phyloP scores from a whole-genome alignment of 2,329 filamentous ascomycete genomes.

The Xylaria sp. region DNA sequence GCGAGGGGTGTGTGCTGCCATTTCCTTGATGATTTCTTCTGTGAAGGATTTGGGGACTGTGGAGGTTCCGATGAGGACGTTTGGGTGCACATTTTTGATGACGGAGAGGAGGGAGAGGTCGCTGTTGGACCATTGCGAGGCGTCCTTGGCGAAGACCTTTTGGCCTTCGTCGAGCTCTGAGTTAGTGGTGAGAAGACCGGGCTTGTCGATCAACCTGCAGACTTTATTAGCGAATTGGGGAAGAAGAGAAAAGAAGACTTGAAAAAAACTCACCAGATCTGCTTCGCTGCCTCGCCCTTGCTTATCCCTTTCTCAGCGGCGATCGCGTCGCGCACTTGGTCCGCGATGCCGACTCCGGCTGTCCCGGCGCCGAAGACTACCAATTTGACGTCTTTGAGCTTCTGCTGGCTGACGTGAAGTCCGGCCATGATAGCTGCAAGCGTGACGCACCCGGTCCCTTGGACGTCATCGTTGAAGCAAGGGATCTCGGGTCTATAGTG shows the following conservation, averaged over 20 bases:
- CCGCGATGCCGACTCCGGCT: slow-evolving; percentile 86
- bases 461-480: slow-evolving; percentile 93
- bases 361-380: slow-evolving; percentile 84
- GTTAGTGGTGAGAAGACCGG: slow-evolving; percentile 76
- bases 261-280: slow-evolving; percentile 73
- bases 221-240: slow-evolving; percentile 8
- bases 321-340: slow-evolving; percentile 85
- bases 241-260: not conserved
- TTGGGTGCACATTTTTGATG: slow-evolving; percentile 77
- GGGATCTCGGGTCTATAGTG: slow-evolving; percentile 77
- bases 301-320: slow-evolving; percentile 72
- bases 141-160: slow-evolving; percentile 71
- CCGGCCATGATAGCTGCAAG: slow-evolving; percentile 84
- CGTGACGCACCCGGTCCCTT: slow-evolving; percentile 89
- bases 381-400: slow-evolving; percentile 75
- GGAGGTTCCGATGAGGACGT: slow-evolving; percentile 86
- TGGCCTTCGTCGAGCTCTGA: slow-evolving; percentile 74
- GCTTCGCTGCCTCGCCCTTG: slow-evolving; percentile 78
- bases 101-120: slow-evolving; percentile 72
- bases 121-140: slow-evolving; percentile 70
- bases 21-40: slow-evolving; percentile 76
- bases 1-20: slow-evolving; percentile 76
- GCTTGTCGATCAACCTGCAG: slow-evolving; percentile 80
- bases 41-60: slow-evolving; percentile 83
- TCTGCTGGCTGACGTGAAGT: slow-evolving; percentile 73